Conservation (phyloP, 2,329 filamentous ascomycete genomes). For the Penicillium sp. region DNA sequence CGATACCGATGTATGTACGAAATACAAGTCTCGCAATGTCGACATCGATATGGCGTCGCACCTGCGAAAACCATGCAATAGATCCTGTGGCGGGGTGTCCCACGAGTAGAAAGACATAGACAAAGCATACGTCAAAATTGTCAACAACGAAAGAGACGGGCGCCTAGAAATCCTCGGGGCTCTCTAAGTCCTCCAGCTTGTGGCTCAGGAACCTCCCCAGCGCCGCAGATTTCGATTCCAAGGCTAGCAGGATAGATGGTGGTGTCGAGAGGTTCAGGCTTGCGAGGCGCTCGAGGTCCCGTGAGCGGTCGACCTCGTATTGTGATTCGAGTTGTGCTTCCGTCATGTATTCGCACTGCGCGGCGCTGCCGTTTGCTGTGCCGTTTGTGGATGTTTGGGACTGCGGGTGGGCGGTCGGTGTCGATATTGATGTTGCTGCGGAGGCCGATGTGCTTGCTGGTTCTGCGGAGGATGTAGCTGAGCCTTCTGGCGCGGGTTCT, state of each 20-base stretch:
- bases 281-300: conserved; percentile 44
- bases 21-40: neutral
- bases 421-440: neutral
- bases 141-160: neutral
- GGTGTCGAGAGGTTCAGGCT: conserved; percentile 46
- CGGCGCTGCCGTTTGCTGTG: conserved; percentile 7
- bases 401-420: neutral
- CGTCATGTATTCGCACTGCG: conserved; percentile 20
- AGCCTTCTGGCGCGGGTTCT: neutral
- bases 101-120: too few relatives aligned
- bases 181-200: conserved; percentile 46
- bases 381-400: conserved; percentile 19
- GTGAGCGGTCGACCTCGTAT: conserved; percentile 46
- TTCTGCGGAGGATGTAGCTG: conserved; percentile 12
- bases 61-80: too few relatives aligned
- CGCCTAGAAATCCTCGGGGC: conserved; percentile 48
- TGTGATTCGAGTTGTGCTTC: conserved; percentile 40
- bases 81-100: too few relatives aligned
- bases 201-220: conserved; percentile 46
- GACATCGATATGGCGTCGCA: too few relatives aligned
- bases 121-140: too few relatives aligned
- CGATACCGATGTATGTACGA: neutral
- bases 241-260: conserved; percentile 44
- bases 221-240: conserved; percentile 50
- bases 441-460: neutral